Percentiles rank a stretch among this genome's conserved stretches.
phyloP scores from a whole-genome alignment of 2,329 filamentous ascomycete species.

The Colletotrichum melonis region DNA sequence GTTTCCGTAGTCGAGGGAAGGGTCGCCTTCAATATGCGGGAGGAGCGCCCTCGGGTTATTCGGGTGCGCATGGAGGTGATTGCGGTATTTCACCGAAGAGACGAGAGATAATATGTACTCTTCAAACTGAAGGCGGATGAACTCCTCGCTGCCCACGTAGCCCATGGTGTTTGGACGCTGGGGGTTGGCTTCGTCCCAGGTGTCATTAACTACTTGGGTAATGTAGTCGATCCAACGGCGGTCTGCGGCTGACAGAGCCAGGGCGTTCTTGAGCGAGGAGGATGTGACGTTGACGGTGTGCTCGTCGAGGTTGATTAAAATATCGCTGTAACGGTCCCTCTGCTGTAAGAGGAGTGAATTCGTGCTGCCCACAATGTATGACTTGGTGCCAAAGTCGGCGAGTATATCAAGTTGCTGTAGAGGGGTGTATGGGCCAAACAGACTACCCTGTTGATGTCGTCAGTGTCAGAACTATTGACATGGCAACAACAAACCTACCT shows the following conservation, averaged over 20 bases:
- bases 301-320: constrained; percentile 95
- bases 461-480: constrained; percentile 16
- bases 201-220: constrained; percentile 92
- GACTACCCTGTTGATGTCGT: constrained; percentile 72
- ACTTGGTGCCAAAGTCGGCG: constrained; percentile 94
- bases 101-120: constrained; percentile 93
- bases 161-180: constrained; percentile 92
- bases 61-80: constrained; percentile 66
- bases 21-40: constrained; percentile 82
- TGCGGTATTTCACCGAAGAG: constrained; percentile 89
- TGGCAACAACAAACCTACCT: constrained; percentile 61
- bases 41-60: constrained; percentile 71
- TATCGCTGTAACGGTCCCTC: constrained; percentile 94
- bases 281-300: constrained; percentile 87
- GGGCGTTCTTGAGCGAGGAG: constrained; percentile 77
- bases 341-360: constrained; percentile 95
- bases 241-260: constrained; percentile 86
- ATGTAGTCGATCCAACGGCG: constrained; percentile 97
- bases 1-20: constrained; percentile 82
- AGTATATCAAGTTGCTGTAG: constrained; percentile 95
- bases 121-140: constrained; percentile 96
- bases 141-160: constrained; percentile 95
- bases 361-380: constrained; percentile 96
- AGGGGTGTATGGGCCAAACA: constrained; percentile 97
- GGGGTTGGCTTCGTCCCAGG: constrained; percentile 94